These are phyloP conservation scores for Cerioporus squamosus DNA, from an alignment of 1,284 basidiomycete species.

Conservation along the genomic window DNA sequence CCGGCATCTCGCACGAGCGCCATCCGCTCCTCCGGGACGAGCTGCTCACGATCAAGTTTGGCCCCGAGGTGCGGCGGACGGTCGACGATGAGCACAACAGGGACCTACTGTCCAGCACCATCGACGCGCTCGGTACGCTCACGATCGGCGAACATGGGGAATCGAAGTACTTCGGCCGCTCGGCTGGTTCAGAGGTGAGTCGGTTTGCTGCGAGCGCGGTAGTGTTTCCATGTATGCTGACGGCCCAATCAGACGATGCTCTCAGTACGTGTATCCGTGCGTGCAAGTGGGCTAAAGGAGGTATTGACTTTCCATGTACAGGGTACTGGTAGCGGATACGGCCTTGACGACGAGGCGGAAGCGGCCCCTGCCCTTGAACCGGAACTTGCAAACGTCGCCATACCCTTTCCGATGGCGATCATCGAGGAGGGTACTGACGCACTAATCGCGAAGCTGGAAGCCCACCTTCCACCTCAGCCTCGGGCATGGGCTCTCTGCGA, in stretches of 20 bases:
- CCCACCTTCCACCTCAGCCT: constrained; percentile 34
- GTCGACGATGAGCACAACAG: constrained; percentile 36
- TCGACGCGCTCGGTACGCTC: constrained; percentile 55
- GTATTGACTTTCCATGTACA: not conserved
- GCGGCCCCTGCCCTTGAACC: constrained; percentile 26
- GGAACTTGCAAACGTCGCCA: constrained; percentile 27
- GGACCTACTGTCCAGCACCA: constrained; percentile 32
- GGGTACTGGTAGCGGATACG: not conserved
- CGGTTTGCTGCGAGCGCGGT: not conserved
- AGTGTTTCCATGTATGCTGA: not conserved
- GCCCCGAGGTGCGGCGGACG: constrained; percentile 37
- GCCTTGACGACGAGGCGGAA: constrained; percentile 16
- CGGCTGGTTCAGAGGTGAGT: constrained; percentile 59
- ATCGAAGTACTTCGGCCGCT: constrained; percentile 72
- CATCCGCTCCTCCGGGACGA: constrained; percentile 70
- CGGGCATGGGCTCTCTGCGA: constrained; percentile 65
- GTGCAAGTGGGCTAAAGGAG: not conserved
- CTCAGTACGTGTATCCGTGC: constrained; percentile 37
- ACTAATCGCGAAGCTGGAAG: constrained; percentile 32
- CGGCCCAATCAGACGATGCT: constrained; percentile 45
- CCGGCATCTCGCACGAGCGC: constrained; percentile 49
- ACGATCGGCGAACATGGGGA: constrained; percentile 65
- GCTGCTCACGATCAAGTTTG: constrained; percentile 67
- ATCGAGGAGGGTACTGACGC: constrained; percentile 28
- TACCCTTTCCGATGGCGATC: constrained; percentile 32